Evolutionary conservation across 768 basidiomycete species (phyloP).

Genomic region (Glaciozyma antarctica): DNA sequence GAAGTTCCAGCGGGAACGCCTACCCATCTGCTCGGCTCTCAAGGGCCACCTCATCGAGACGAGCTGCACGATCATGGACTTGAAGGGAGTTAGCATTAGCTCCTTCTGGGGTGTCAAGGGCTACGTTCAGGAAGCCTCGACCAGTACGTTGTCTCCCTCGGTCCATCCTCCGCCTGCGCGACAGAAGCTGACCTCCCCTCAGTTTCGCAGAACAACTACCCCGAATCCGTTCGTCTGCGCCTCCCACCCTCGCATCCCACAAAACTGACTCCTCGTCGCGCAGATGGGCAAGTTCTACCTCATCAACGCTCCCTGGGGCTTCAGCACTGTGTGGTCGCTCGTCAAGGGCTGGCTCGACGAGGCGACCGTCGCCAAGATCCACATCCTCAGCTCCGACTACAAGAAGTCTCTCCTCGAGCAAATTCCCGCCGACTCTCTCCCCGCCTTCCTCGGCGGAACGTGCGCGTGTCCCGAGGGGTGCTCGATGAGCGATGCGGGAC

Average conservation of each 20-base stretch:
- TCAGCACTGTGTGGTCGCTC: constrained; percentile 74
- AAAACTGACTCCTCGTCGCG: neutral
- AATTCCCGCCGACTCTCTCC: constrained; percentile 74
- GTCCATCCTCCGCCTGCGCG: neutral
- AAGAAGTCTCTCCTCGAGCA: constrained; percentile 67
- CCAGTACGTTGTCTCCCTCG: constrained; percentile 25
- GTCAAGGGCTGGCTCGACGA: constrained; percentile 91
- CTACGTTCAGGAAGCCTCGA: constrained; percentile 66
- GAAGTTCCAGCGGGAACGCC: constrained; percentile 68
- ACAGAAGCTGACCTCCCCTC: neutral
- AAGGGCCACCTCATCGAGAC: constrained; percentile 87
- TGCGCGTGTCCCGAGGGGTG: constrained; percentile 74
- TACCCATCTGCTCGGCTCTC: constrained; percentile 53
- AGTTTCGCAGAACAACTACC: constrained; percentile 85
- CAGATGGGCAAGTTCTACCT: constrained; percentile 95
- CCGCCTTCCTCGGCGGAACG: constrained; percentile 69
- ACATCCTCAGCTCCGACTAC: constrained; percentile 69
- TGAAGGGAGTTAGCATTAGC: constrained; percentile 53
- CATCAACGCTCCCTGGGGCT: constrained; percentile 92
- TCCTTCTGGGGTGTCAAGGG: constrained; percentile 87
- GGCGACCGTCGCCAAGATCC: constrained; percentile 90
- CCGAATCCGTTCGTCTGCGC: constrained; percentile 48
- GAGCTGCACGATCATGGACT: constrained; percentile 92
- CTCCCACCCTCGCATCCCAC: neutral
- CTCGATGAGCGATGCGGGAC: constrained; percentile 78